A percentile compares a stretch with the other conserved stretches of the same genome.
Evolutionary conservation across 2,329 filamentous ascomycete genomes (phyloP).

Genomic region (Xenosphaeropsis pyriputrescens): DNA sequence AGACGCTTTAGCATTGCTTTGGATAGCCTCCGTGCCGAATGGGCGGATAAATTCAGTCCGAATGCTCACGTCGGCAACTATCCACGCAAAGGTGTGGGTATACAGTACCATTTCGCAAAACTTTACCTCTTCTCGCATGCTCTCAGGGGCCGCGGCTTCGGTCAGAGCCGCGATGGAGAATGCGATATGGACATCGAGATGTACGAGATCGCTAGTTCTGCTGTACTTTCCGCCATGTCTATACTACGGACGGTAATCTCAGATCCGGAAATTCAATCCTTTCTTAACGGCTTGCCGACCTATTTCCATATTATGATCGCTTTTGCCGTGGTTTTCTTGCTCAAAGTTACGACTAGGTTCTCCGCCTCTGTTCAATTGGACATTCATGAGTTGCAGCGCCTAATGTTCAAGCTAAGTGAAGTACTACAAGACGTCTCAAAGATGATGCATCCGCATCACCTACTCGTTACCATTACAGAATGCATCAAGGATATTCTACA

Average conservation of each 20-base stretch:
- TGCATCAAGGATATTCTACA: too few relatives aligned
- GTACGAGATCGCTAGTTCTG: background rate
- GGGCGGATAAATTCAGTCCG: conserved; percentile 19
- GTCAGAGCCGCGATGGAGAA: too few relatives aligned
- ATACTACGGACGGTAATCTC: conserved; percentile 16
- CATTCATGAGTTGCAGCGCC: conserved; percentile 10
- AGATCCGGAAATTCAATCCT: conserved; percentile 15
- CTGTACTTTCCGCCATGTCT: conserved; percentile 4
- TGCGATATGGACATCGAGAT: too few relatives aligned
- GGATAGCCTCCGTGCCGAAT: conserved; percentile 21
- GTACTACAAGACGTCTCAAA: background rate
- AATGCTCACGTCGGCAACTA: conserved; percentile 9
- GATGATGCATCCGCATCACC: too few relatives aligned
- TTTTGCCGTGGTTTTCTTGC: conserved; percentile 18
- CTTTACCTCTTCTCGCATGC: conserved; percentile 21
- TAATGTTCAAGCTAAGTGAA: background rate
- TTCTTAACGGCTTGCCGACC: conserved; percentile 16
- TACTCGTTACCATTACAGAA: too few relatives aligned
- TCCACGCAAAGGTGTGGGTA: conserved; percentile 13
- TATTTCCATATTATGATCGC: conserved; percentile 21
- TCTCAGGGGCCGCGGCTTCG: conserved; percentile 8
- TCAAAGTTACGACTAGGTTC: conserved; percentile 18
- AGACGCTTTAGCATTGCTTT: conserved; percentile 22
- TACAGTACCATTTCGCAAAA: conserved; percentile 20
- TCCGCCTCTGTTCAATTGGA: conserved; percentile 16